Conservation (phyloP, 2,329 filamentous ascomycete genomes). For the Myriosclerotinia curreyana region DNA sequence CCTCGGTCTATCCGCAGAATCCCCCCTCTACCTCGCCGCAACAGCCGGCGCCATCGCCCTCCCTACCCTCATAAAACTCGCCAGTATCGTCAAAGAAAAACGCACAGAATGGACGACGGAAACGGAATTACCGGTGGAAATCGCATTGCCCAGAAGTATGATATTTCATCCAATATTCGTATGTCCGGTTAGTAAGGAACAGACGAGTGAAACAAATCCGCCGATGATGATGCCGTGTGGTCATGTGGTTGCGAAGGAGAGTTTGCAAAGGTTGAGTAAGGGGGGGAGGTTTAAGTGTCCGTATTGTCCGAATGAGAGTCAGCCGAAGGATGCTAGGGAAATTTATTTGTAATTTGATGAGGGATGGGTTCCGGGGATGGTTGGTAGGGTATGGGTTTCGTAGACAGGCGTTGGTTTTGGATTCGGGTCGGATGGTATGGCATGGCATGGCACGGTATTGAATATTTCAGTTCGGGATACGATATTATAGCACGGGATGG, state of each 20-base stretch:
- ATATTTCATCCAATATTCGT: constrained; percentile 96
- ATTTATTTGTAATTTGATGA: constrained; percentile 34
- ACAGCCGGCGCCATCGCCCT: constrained; percentile 91
- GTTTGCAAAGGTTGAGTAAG: constrained; percentile 75
- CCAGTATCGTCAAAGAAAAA: constrained; percentile 81
- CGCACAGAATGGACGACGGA: constrained; percentile 92
- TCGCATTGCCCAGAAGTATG: constrained; percentile 57
- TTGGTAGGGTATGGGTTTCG: not conserved
- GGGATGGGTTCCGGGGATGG: too few species aligned
- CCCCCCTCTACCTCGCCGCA: constrained; percentile 86
- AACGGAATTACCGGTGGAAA: constrained; percentile 82
- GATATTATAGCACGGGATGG: not conserved
- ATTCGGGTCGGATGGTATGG: not conserved
- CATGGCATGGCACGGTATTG: not conserved
- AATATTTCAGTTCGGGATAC: too few species aligned
- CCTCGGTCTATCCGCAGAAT: constrained; percentile 84
- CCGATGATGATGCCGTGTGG: constrained; percentile 97
- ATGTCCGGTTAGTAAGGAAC: constrained; percentile 94
- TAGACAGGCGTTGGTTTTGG: not conserved
- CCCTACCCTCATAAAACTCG: constrained; percentile 83
- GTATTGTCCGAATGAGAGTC: constrained; percentile 86
- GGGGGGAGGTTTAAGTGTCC: constrained; percentile 87
- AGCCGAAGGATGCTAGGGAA: constrained; percentile 64
- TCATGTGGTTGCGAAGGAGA: constrained; percentile 87
- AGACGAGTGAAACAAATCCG: constrained; percentile 87